Evolutionary conservation across 169 alveolate species (phyloP), one percentile per base, ranked within the genome.

Genomic region (Plasmodium sp.): DNA sequence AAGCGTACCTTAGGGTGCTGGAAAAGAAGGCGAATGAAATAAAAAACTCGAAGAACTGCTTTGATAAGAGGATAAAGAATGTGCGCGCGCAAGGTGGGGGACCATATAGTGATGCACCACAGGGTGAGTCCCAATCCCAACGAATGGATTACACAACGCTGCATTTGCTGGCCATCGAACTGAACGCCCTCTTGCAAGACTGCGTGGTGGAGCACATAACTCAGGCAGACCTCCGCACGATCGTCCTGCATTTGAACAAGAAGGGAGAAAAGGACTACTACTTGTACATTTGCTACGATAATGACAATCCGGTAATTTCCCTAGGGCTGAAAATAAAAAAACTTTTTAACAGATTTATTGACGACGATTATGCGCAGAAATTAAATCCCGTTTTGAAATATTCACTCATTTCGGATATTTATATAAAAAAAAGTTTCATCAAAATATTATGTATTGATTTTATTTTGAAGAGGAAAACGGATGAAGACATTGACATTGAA

Each of bases 381-480:
- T 80, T 90, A 62, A 90, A 90, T 58, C 94, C 94, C n/a, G 84
- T 90, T 36, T 43, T 90, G 48, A 90, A 90, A 90, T 90, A 90
- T 62, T 79, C 94, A 7, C 34, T 90, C 77, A 90, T 90, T 80
- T 90, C 94, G 18, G 56, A 79, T 62, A 51, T 90, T 71, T 90
- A 90, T 31, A 74, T 90, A 74, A 90, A 90, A 81, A 90, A 81
- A 62, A 56, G 67, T 27, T 90, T 90, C 83, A 43, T 90, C 45
- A 90, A 62, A 90, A 90, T 90, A 81, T 90, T 90, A 71, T 90
- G 94, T 81, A 81, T 90, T 58, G 94, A 90, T 81, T 90, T 90
- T 41, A 81, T 90, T 22, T 81, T 90, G 81, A 90, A 90, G 54
- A 81, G 91, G 16, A 90, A 90, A 90, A 62, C 56, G 6, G 71